Evolutionary conservation across 2,329 filamentous ascomycete species (phyloP), one percentile per base, ranked within the genome.

Genomic region (Tolypocladium album): DNA sequence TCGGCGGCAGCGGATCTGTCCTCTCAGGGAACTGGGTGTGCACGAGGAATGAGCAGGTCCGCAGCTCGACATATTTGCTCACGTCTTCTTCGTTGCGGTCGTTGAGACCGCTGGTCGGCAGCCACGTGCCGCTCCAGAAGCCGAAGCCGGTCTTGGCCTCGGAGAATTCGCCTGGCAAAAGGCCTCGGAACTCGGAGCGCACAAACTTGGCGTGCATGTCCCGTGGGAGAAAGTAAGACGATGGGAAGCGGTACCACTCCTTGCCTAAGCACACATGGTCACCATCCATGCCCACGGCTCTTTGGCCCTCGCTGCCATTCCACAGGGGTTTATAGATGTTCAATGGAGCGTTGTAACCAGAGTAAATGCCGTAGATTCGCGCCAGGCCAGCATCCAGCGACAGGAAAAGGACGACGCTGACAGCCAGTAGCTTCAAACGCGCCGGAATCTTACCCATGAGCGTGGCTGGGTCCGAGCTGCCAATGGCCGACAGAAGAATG

Each of bases 221-320:
- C n/a, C 86, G 79, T 0, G 94, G 93, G 3, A 99, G 79, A 71
- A 94, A 92, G 76, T 92, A 97, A 0, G 92, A 95, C 0, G 89
- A 93, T 1, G 94, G 93, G 70, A 97, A 97, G 42, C 94, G 89
- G 73, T 99, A 97, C 94, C 94, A 99, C 71, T 99, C 94, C 71
- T 97, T 99, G 36, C 90, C 92, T 45, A 96, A 83, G 72, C 94
- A 99, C 3, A 99, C 84, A 22, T 80, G 86, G 63, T 90, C 88
- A 20, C 87, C 89, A 2, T 76, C 71, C 0, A 76, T 73, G 2
- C 84, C 82, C 7, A 89, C 66, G 1, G 78, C 81, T n/a, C 53
- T 17, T 24, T 60, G 68, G 53, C 77, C 76, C 24, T 79, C 68
- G 1, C 76, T 71, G 17, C 75, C 76, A 24, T 83, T 81, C 59